A percentile compares a stretch with the other conserved stretches of the same genome.
Conservation (phyloP, 805 yeast genomes). For the Ogataea neopini region DNA sequence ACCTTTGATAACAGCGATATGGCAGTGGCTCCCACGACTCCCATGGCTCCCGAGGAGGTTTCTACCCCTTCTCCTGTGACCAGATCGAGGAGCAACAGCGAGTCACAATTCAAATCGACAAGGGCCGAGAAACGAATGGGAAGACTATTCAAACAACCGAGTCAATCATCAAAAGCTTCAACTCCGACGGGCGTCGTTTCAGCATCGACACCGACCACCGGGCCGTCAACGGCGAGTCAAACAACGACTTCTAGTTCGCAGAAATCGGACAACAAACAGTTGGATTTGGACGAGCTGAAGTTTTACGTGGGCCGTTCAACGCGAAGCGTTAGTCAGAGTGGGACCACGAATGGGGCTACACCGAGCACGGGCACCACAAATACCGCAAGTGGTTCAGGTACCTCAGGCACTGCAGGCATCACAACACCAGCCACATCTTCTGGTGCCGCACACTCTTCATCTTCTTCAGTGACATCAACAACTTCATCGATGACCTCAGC, state of each 20-base stretch:
- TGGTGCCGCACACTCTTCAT: conserved; percentile 10
- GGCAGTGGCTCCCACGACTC: background rate
- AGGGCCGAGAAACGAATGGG: conserved; percentile 39
- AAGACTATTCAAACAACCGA: conserved; percentile 32
- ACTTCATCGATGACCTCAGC: background rate
- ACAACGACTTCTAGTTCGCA: background rate
- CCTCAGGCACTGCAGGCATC: no score
- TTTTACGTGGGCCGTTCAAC: conserved; percentile 21
- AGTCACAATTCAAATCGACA: conserved; percentile 31
- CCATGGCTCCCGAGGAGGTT: conserved; percentile 14
- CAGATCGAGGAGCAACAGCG: conserved; percentile 33
- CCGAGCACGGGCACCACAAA: no score
- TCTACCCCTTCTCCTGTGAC: conserved; percentile 8
- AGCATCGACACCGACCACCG: conserved; percentile 1
- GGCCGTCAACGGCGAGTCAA: background rate
- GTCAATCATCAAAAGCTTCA: conserved; percentile 12
- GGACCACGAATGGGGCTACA: no score
- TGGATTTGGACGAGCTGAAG: conserved; percentile 24
- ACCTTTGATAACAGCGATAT: background rate
- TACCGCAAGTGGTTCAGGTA: no score
- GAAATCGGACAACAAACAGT: conserved; percentile 20
- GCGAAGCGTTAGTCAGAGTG: conserved; percentile 20
- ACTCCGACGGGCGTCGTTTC: conserved; percentile 9
- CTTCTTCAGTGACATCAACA: conserved; percentile 10
- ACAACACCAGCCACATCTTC: conserved; percentile 10